Percentiles rank a stretch among this genome's conserved stretches.
phyloP scores from a whole-genome alignment of 2,329 filamentous ascomycete species.

The Ceratocystis eucalypticola region DNA sequence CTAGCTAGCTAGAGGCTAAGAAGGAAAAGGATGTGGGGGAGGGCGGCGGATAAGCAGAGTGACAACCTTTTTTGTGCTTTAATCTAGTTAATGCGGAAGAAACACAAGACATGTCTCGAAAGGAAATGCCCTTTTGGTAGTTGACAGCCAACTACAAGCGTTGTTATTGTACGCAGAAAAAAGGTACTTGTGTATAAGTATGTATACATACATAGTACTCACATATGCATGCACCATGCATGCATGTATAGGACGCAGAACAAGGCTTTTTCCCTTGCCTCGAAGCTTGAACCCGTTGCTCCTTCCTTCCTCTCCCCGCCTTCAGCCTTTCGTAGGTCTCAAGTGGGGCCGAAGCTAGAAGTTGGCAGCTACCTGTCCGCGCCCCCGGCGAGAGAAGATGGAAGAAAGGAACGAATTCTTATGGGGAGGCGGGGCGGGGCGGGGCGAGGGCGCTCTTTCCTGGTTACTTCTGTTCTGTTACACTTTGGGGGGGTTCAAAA shows the following conservation, averaged over 20 bases:
- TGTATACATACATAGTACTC: too few relatives aligned
- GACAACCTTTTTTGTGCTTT: background rate
- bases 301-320: background rate
- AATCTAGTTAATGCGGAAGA: background rate
- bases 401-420: background rate
- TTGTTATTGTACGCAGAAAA: too few relatives aligned
- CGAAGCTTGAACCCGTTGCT: background rate
- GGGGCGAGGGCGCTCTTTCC: background rate
- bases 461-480: background rate
- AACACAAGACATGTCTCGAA: background rate
- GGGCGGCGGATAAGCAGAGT: background rate
- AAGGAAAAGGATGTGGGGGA: background rate
- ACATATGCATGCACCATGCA: too few relatives aligned
- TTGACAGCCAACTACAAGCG: too few relatives aligned
- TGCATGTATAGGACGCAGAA: too few relatives aligned
- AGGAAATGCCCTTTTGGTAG: too few relatives aligned
- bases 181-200: too few relatives aligned
- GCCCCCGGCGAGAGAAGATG: background rate
- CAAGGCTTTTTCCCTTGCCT: background rate
- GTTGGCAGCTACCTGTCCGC: background rate
- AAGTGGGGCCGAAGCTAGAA: background rate
- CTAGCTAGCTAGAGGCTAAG: background rate
- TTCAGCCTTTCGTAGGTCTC: background rate
- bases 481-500: background rate
- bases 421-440: background rate